These are phyloP conservation scores for Acanthamoeba rhysodes DNA, from an alignment of 208 protist genomes.

Conservation along the genomic window DNA sequence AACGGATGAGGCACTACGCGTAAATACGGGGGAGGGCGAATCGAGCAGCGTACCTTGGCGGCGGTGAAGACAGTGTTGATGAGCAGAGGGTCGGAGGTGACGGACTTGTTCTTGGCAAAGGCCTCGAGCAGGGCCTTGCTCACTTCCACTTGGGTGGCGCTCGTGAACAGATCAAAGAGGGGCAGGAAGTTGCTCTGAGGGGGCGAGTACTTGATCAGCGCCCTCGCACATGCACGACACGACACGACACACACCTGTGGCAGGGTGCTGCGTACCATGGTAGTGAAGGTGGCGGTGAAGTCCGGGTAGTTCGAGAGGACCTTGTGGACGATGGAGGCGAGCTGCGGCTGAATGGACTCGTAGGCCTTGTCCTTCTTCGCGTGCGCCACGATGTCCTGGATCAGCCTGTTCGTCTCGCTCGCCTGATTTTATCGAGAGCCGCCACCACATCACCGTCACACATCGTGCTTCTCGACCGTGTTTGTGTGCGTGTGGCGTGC, in stretches of 20 bases:
- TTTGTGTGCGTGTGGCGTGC: too few relatives aligned
- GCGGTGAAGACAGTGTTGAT: constrained; percentile 23
- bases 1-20: neutral
- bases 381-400: constrained; percentile 88
- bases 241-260: neutral
- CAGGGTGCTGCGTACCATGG: constrained; percentile 13
- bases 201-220: neutral
- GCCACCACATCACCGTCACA: neutral
- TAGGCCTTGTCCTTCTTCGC: constrained; percentile 82
- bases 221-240: neutral
- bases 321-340: constrained; percentile 88
- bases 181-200: constrained; percentile 87
- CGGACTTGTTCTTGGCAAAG: constrained; percentile 80
- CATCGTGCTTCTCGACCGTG: too few relatives aligned
- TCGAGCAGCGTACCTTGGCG: neutral
- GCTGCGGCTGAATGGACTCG: constrained; percentile 82
- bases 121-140: constrained; percentile 85
- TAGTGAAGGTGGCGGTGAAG: constrained; percentile 81
- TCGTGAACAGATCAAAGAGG: constrained; percentile 89
- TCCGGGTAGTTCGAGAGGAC: constrained; percentile 80
- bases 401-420: constrained; percentile 87
- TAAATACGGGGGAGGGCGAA: neutral
- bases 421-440: neutral
- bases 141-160: constrained; percentile 84
- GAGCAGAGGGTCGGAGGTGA: constrained; percentile 33